Evolutionary conservation across 495 filamentous ascomycete species (phyloP).

Genomic region (Aspergillus avenaceus): DNA sequence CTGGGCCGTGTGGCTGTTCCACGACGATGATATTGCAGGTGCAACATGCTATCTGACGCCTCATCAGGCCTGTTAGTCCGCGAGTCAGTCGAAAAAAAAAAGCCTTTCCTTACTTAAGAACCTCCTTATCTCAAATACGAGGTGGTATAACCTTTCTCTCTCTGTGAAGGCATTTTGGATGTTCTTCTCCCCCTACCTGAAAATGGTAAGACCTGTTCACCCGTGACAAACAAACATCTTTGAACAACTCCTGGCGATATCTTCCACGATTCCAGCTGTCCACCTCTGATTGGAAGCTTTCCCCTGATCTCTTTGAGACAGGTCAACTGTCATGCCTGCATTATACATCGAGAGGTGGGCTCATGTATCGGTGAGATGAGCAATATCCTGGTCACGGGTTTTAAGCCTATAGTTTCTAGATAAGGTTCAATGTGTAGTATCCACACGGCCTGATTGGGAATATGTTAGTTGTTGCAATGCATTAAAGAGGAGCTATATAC

Average conservation of each 20-base stretch:
- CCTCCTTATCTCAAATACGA: background rate
- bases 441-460: background rate
- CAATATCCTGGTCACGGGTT: background rate
- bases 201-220: no score
- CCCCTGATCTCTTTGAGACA: background rate
- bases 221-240: background rate
- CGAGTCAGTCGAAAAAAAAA: no score
- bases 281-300: background rate
- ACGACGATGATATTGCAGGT: background rate
- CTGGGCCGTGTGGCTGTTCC: background rate
- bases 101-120: background rate
- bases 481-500: background rate
- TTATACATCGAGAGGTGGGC: background rate
- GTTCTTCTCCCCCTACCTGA: no score
- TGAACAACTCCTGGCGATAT: background rate
- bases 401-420: background rate
- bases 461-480: background rate
- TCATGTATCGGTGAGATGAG: background rate
- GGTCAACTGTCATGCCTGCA: background rate
- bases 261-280: background rate
- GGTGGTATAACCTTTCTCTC: background rate
- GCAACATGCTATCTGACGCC: background rate
- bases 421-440: constrained; percentile 2
- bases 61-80: background rate
- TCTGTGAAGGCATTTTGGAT: background rate